These are phyloP conservation scores for Metschnikowia cubensis DNA, from an alignment of 805 yeast species.

Conservation along the genomic window DNA sequence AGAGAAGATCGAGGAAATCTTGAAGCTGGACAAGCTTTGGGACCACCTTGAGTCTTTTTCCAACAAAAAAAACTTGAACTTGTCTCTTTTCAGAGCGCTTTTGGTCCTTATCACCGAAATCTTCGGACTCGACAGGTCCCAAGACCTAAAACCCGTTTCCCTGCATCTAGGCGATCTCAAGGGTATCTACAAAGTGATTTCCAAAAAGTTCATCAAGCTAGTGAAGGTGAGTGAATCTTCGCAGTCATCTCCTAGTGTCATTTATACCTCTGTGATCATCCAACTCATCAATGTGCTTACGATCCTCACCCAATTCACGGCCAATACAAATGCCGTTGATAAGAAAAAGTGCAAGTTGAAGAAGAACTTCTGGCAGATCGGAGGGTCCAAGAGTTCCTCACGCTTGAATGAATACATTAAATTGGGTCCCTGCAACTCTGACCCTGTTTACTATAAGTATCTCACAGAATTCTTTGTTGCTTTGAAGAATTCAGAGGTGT, in stretches of 20 bases:
- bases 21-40: conserved; percentile 34
- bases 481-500: conserved; percentile 8
- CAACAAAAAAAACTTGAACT: conserved; percentile 24
- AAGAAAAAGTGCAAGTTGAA: conserved; percentile 26
- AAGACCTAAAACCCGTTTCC: conserved; percentile 16
- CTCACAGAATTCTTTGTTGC: conserved; percentile 23
- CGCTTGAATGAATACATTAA: conserved; percentile 44
- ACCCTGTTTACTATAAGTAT: conserved; percentile 44
- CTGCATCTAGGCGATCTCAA: conserved; percentile 18
- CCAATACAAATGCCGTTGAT: conserved; percentile 8
- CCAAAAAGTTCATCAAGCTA: conserved; percentile 44
- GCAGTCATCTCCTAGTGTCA: conserved; percentile 24
- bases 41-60: conserved; percentile 25
- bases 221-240: conserved; percentile 28
- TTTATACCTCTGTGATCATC: conserved; percentile 45
- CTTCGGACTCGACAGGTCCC: conserved; percentile 11
- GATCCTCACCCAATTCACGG: conserved; percentile 14
- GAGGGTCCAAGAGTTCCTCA: conserved; percentile 40
- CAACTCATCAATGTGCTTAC: conserved; percentile 48
- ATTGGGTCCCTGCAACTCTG: conserved; percentile 53
- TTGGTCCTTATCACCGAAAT: conserved; percentile 10
- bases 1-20: conserved; percentile 19
- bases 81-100: conserved; percentile 27
- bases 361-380: conserved; percentile 49
- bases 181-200: conserved; percentile 34